Base-by-base conservation (phyloP, 2,329 filamentous ascomycete genomes). In the Stachybotrys chlorohalonatus region DNA sequence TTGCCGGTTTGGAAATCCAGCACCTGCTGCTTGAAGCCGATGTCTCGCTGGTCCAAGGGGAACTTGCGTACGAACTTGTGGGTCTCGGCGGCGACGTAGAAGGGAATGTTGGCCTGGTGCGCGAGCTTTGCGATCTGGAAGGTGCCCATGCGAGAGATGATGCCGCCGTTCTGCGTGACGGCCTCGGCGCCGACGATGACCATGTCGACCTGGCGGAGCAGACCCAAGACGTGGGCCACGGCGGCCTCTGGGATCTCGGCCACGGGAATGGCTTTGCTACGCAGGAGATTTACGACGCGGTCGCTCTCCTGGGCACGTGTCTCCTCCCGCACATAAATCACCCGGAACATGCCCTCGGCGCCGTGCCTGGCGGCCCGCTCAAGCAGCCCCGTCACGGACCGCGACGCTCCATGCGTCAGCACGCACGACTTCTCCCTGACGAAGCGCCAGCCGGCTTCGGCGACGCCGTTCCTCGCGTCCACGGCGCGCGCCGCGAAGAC, bases 51-150 rank as follows among this genome's bases (percentile, higher is more conserved):
- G 58, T 86, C 84, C 24, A 94, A 74, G 1, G 93, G 90, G 64
- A 92, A 94, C 54, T 94, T 80, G 63, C 91, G 82, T 49, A 95
- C 90, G 67, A 99, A 96, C 74, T 99, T 99, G 77, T 99, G 94
- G 64, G 89, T 95, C 75, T 99, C 94, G 1, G 88, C 88, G 6
- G 94, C 91, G 16, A 96, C 91, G 65, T 95, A 96, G 62, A 97
- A 90, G 0, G 88, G 88, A 58, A 89, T 85, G 46, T 85, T 83
- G 49, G 76, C 76, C 31, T 72, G 69, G 63, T 86, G 85, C 6
- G 92, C 91, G 53, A 96, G 75, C 61, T 90, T 76, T 2, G 90
- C 92, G 62, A 97, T 86, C 74, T 96, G 91, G 62, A 89, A 93
- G 2, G 82, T 85, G 53, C 93, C 93, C 73, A 97, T 82, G 51